A percentile compares a stretch with the other conserved stretches of the same genome.
phyloP scores from a whole-genome alignment of 2,329 filamentous ascomycete genomes.

The Sphaerulina musiva region DNA sequence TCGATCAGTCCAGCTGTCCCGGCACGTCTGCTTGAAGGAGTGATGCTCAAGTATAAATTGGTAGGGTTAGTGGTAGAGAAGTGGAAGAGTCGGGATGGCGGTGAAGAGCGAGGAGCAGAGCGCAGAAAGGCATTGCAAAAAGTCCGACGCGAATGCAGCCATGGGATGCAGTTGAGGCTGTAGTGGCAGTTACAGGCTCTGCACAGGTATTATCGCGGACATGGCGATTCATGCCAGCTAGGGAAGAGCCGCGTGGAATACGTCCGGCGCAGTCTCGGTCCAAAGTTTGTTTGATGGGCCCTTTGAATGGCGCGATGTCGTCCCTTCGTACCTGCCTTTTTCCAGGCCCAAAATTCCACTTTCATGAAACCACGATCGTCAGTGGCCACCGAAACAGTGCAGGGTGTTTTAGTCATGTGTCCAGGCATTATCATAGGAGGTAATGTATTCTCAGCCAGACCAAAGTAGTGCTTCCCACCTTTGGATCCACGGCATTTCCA shows the following conservation, averaged over 20 bases:
- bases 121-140: background rate
- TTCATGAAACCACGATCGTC: too few species aligned
- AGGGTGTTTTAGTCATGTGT: too few species aligned
- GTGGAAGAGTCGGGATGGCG: conserved; percentile 1
- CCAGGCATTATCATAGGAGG: too few species aligned
- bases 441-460: background rate
- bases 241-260: background rate
- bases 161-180: conserved; percentile 1
- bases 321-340: conserved; percentile 5
- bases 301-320: conserved; percentile 8
- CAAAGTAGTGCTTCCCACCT: too few species aligned
- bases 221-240: background rate
- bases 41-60: background rate
- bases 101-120: background rate
- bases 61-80: background rate
- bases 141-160: background rate
- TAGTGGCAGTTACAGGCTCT: conserved; percentile 7
- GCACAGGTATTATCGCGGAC: conserved; percentile 10
- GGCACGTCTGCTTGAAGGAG: background rate
- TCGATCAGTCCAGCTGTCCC: conserved; percentile 2
- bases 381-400: too few species aligned
- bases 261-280: conserved; percentile 6
- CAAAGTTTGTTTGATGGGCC: conserved; percentile 3
- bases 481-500: background rate
- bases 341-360: background rate